Conservation (phyloP, 2,329 filamentous ascomycete species). For the Diaporthe sp. region DNA sequence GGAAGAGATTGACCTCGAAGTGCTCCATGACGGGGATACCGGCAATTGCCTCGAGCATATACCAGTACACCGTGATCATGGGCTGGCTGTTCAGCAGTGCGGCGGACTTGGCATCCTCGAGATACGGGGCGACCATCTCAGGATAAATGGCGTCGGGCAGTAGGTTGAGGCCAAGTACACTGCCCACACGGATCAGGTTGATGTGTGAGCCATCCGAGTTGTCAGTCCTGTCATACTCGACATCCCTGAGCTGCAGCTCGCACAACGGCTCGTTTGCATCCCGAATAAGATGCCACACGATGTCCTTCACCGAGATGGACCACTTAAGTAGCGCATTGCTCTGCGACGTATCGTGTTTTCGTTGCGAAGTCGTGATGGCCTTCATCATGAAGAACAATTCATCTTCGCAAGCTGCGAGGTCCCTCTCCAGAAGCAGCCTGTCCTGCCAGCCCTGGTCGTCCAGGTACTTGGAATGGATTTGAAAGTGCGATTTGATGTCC, state of each 20-base stretch:
- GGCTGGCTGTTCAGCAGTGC: conserved; percentile 74
- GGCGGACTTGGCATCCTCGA: conserved; percentile 70
- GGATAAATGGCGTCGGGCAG: conserved; percentile 93
- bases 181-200: conserved; percentile 90
- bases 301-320: conserved; percentile 94
- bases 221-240: conserved; percentile 94
- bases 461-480: conserved; percentile 88
- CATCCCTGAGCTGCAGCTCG: conserved; percentile 91
- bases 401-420: conserved; percentile 90
- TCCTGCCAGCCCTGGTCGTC: conserved; percentile 95
- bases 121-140: conserved; percentile 93
- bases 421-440: conserved; percentile 87
- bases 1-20: conserved; percentile 94
- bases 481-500: conserved; percentile 97
- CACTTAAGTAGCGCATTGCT: conserved; percentile 87
- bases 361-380: conserved; percentile 95
- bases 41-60: conserved; percentile 98
- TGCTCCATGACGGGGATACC: conserved; percentile 97
- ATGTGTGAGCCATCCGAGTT: conserved; percentile 97
- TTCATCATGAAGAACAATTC: conserved; percentile 99
- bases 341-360: conserved; percentile 82
- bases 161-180: conserved; percentile 89
- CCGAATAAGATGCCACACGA: conserved; percentile 96
- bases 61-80: conserved; percentile 96
- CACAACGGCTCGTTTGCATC: conserved; percentile 89